Conservation (phyloP, 768 basidiomycete species). For the Agaricus subrufescens region DNA sequence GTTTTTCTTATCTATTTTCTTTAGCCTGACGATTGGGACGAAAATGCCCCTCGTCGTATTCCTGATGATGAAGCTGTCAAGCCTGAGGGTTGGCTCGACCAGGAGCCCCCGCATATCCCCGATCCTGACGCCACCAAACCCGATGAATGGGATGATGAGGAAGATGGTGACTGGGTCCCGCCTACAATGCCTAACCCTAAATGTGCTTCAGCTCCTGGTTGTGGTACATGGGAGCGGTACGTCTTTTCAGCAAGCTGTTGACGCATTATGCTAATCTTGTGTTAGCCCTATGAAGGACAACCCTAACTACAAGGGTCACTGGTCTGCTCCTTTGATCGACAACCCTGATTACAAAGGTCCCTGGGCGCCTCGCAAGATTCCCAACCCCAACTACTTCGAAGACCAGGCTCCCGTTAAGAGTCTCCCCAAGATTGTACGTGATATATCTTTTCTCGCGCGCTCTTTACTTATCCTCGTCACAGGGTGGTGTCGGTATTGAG, state of each 20-base stretch:
- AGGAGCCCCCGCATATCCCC: constrained; percentile 74
- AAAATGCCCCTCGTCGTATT: constrained; percentile 92
- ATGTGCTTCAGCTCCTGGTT: constrained; percentile 87
- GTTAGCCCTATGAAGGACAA: constrained; percentile 81
- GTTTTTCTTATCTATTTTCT: background rate
- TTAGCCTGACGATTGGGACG: constrained; percentile 96
- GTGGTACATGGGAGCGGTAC: constrained; percentile 90
- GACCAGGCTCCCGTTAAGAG: constrained; percentile 77
- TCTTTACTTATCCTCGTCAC: background rate
- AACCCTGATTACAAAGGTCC: constrained; percentile 97
- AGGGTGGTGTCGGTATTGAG: constrained; percentile 96
- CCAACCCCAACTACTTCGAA: constrained; percentile 90
- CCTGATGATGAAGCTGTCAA: constrained; percentile 81
- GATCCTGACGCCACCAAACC: constrained; percentile 95
- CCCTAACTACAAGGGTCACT: constrained; percentile 97
- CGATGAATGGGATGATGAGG: constrained; percentile 99
- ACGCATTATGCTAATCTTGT: background rate
- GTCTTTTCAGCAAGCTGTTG: constrained; percentile 11
- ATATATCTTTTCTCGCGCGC: background rate
- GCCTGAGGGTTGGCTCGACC: constrained; percentile 94
- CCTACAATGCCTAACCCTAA: constrained; percentile 88
- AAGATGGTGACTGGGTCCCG: constrained; percentile 97
- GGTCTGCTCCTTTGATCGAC: constrained; percentile 91
- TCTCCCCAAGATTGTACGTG: constrained; percentile 78
- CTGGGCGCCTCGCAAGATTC: constrained; percentile 88